Percentiles rank a stretch among this genome's conserved stretches.
phyloP scores from a whole-genome alignment of 805 yeast species.

The Kuraishia cidri region DNA sequence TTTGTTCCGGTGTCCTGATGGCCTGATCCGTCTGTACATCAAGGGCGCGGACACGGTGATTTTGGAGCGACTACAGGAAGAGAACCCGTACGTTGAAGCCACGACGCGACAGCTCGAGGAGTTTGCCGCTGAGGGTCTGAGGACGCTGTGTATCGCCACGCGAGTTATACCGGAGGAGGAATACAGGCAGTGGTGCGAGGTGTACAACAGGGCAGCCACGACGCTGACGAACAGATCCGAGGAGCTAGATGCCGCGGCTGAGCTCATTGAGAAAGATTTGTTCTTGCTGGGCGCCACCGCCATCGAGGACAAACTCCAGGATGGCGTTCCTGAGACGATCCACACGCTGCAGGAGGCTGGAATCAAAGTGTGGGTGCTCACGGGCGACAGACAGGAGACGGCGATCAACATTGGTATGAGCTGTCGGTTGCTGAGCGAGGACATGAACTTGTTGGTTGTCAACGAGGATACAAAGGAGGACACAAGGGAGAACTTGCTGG shows the following conservation, averaged over 20 bases:
- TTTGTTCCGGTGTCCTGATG: constrained; percentile 90
- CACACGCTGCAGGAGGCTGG: constrained; percentile 95
- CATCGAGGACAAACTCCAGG: constrained; percentile 95
- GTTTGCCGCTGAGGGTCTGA: constrained; percentile 91
- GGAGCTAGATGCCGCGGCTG: constrained; percentile 83
- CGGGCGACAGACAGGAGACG: constrained; percentile 98
- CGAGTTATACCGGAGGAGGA: constrained; percentile 75
- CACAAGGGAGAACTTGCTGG: constrained; percentile 62
- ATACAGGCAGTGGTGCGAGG: constrained; percentile 57
- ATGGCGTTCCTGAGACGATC: constrained; percentile 97
- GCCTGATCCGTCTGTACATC: constrained; percentile 76
- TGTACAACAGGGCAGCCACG: constrained; percentile 75
- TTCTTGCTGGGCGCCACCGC: constrained; percentile 94
- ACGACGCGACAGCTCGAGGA: constrained; percentile 88
- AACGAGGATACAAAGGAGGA: constrained; percentile 80
- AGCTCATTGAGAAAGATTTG: constrained; percentile 71
- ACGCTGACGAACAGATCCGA: constrained; percentile 67
- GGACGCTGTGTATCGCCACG: constrained; percentile 89
- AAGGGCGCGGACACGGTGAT: constrained; percentile 98
- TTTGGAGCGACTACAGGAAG: constrained; percentile 65
- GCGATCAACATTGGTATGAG: constrained; percentile 99
- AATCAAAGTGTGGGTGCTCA: constrained; percentile 92
- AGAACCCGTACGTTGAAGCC: constrained; percentile 73
- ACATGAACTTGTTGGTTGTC: constrained; percentile 85
- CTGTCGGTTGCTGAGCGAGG: constrained; percentile 88